Conservation (phyloP, 257 asterid species). For the Voacanga thouarsii region DNA sequence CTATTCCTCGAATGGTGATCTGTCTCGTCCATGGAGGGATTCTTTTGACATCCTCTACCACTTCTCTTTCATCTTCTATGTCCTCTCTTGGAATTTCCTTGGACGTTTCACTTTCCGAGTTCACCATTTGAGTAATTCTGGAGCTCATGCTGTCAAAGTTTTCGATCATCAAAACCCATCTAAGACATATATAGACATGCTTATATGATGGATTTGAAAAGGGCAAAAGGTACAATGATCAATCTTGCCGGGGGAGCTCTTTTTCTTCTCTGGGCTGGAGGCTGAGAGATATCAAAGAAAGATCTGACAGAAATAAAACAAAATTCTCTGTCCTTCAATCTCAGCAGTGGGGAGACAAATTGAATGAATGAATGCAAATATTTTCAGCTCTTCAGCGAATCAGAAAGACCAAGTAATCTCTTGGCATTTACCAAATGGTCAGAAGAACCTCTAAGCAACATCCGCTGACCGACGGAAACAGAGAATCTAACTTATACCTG, state of each 20-base stretch:
- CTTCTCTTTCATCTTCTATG: slow-evolving; percentile 20
- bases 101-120: slow-evolving; percentile 10
- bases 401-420: not conserved
- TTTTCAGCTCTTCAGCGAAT: not conserved
- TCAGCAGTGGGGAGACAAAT: not conserved
- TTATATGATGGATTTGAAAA: not conserved
- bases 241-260: not conserved
- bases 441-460: not conserved
- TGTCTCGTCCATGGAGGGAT: slow-evolving; percentile 76
- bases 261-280: not conserved
- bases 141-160: slow-evolving; percentile 19
- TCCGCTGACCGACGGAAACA: not conserved
- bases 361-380: not conserved
- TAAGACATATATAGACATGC: not conserved
- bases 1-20: slow-evolving; percentile 61
- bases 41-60: slow-evolving; percentile 37
- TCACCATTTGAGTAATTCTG: slow-evolving; percentile 20
- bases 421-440: not conserved
- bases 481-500: not conserved
- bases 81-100: slow-evolving; percentile 15
- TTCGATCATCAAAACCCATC: not conserved
- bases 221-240: not conserved
- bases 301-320: not conserved
- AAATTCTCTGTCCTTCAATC: not conserved
- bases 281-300: not conserved